Percentiles rank a stretch among this genome's conserved stretches.
These are phyloP conservation scores for Gaeumannomyces tritici DNA, from an alignment of 2,329 filamentous ascomycete genomes.

Conservation along the genomic window DNA sequence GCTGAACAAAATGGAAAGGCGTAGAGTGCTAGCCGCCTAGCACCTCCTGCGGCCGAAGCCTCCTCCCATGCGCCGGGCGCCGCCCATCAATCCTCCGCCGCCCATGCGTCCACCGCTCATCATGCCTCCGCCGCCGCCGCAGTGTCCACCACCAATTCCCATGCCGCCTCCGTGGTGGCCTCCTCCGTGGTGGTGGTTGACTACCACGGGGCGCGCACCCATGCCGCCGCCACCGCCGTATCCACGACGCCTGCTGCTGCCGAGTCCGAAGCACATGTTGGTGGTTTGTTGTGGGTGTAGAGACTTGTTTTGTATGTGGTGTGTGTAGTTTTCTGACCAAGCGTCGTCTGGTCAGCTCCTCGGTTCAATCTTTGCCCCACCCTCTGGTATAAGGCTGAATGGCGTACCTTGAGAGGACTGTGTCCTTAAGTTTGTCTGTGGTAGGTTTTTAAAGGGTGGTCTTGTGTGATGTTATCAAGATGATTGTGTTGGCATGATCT, in stretches of 20 bases:
- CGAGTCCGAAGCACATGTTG: constrained; percentile 3
- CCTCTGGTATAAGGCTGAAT: background rate
- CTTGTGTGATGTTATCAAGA: no score
- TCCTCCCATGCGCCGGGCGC: background rate
- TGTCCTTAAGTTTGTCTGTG: no score
- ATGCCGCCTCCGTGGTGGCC: background rate
- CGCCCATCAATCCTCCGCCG: background rate
- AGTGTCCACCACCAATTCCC: background rate
- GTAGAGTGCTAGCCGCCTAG: background rate
- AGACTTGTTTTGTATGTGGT: background rate
- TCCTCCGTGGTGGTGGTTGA: background rate
- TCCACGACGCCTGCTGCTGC: background rate
- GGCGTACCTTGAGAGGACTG: no score
- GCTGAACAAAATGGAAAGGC: no score
- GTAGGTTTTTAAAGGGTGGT: no score
- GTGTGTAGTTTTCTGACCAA: background rate
- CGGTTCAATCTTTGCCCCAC: background rate
- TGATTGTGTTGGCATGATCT: no score
- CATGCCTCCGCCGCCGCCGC: no score
- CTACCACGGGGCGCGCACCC: constrained; percentile 45
- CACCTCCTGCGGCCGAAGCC: constrained; percentile 1
- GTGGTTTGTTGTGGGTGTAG: background rate
- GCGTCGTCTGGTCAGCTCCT: background rate
- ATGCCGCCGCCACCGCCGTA: constrained; percentile 37
- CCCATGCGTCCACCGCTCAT: background rate